phyloP scores from a whole-genome alignment of 2,329 filamentous ascomycete genomes.

The Aspergillus novofumigatus region DNA sequence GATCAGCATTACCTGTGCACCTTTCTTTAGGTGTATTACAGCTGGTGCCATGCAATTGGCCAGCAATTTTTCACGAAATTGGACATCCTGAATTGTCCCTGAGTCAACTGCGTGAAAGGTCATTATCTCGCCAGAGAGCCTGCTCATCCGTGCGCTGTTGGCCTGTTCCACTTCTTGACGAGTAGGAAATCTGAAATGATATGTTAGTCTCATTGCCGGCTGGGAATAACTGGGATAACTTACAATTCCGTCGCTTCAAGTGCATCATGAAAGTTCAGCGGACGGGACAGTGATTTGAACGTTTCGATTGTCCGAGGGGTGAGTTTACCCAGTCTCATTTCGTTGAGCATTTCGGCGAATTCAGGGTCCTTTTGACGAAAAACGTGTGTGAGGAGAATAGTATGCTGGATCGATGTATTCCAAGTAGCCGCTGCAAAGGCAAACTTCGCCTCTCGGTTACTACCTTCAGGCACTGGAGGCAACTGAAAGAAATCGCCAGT shows the following conservation, averaged over 20 bases:
- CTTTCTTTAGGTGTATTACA: constrained; percentile 74
- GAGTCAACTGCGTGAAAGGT: constrained; percentile 71
- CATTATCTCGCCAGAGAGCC: constrained; percentile 63
- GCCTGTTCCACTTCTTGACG: constrained; percentile 83
- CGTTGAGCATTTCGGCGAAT: constrained; percentile 94
- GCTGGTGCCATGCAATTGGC: constrained; percentile 91
- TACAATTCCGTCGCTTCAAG: constrained; percentile 80
- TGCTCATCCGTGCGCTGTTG: constrained; percentile 69
- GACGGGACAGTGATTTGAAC: constrained; percentile 70
- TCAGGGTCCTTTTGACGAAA: constrained; percentile 90
- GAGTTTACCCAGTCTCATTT: constrained; percentile 88
- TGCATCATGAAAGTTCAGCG: constrained; percentile 67
- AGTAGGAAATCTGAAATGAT: constrained; percentile 66
- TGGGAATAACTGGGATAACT: constrained; percentile 16
- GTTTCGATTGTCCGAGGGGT: constrained; percentile 68
- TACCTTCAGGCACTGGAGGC: constrained; percentile 78
- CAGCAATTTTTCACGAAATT: constrained; percentile 70
- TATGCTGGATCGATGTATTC: constrained; percentile 90
- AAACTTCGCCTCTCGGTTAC: constrained; percentile 71
- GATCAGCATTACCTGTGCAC: constrained; percentile 98
- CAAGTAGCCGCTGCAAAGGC: constrained; percentile 90
- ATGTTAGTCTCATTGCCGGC: constrained; percentile 18
- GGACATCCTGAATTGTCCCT: constrained; percentile 63
- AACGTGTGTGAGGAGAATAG: constrained; percentile 89
- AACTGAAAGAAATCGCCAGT: constrained; percentile 98